Conservation (phyloP, 768 basidiomycete genomes). For the Exidia glandulosa region DNA sequence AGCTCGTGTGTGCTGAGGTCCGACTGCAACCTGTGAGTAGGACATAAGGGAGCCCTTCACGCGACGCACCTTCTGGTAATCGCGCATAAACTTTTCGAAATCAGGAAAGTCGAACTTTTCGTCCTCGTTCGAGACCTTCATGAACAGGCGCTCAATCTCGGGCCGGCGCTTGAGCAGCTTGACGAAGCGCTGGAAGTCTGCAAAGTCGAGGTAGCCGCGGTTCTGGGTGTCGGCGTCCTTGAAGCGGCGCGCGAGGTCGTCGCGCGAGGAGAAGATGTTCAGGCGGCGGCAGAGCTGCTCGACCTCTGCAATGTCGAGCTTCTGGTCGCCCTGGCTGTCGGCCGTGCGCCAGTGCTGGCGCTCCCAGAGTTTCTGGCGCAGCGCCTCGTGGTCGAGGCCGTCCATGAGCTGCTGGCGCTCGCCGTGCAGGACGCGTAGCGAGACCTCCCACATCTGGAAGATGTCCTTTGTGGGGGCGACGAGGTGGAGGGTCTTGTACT, state of each 20-base stretch:
- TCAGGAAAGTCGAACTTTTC: slow-evolving; percentile 26
- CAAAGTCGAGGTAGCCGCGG: slow-evolving; percentile 58
- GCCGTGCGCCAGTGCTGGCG: slow-evolving; percentile 73
- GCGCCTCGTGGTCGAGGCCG: slow-evolving; percentile 33
- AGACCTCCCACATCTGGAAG: slow-evolving; percentile 50
- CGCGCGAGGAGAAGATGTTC: slow-evolving; percentile 47
- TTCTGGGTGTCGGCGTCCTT: slow-evolving; percentile 47
- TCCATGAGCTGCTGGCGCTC: slow-evolving; percentile 61
- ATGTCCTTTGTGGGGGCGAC: slow-evolving; percentile 58
- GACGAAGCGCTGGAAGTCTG: slow-evolving; percentile 73
- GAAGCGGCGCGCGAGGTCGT: slow-evolving; percentile 48
- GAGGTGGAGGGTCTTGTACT: slow-evolving; percentile 80
- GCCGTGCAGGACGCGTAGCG: slow-evolving; percentile 51
- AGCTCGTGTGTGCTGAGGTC: slow-evolving; percentile 18
- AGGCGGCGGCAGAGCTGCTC: slow-evolving; percentile 59
- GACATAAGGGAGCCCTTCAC: background rate
- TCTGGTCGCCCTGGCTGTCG: slow-evolving; percentile 49
- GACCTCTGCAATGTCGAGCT: slow-evolving; percentile 59
- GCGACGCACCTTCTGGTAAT: slow-evolving; percentile 37
- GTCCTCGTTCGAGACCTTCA: slow-evolving; percentile 21
- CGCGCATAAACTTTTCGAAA: slow-evolving; percentile 42
- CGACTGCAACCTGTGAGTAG: slow-evolving; percentile 16
- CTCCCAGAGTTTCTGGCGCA: slow-evolving; percentile 61
- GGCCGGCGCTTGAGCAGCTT: slow-evolving; percentile 74
- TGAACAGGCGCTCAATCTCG: slow-evolving; percentile 63